A percentile compares a stretch with the other conserved stretches of the same genome.
These are phyloP conservation scores for Phytophthora quininea DNA, from an alignment of 352 stramenopile species.

Conservation along the genomic window DNA sequence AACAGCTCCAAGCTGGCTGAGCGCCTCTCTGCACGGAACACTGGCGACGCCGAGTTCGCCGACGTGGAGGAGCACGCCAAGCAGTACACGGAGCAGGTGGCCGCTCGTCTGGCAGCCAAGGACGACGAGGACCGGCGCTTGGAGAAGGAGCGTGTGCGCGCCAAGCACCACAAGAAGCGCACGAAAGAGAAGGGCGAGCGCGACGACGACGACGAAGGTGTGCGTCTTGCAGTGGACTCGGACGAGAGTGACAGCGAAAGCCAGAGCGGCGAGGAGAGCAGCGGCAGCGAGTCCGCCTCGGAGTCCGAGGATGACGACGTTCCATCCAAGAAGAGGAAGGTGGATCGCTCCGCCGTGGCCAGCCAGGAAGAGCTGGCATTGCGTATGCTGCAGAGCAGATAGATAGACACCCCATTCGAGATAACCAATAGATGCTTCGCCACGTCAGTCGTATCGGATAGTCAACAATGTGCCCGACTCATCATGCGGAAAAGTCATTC, in stretches of 20 bases:
- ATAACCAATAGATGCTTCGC: conserved; percentile 3
- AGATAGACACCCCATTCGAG: conserved; percentile 16
- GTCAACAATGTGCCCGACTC: no score
- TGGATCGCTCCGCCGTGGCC: conserved; percentile 54
- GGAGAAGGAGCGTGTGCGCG: conserved; percentile 88
- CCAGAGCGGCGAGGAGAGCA: conserved; percentile 34
- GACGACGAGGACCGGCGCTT: conserved; percentile 77
- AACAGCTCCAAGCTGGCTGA: conserved; percentile 76
- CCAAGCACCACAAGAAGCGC: conserved; percentile 91
- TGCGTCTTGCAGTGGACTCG: conserved; percentile 51
- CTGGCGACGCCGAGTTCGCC: conserved; percentile 52
- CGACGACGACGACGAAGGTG: conserved; percentile 47
- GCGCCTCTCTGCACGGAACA: conserved; percentile 54
- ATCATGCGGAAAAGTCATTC: no score
- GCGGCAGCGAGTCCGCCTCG: conserved; percentile 30
- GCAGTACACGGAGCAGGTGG: conserved; percentile 68
- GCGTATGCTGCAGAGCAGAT: conserved; percentile 74
- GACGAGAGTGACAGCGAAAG: conserved; percentile 41
- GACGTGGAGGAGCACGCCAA: conserved; percentile 74
- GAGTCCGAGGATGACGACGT: conserved; percentile 34
- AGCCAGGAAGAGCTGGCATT: conserved; percentile 85
- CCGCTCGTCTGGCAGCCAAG: conserved; percentile 75
- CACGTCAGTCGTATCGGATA: background rate
- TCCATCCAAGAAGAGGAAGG: conserved; percentile 35
- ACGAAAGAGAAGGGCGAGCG: conserved; percentile 84